Conservation (phyloP, 75 land plant genomes). For the Picea glauca region DNA sequence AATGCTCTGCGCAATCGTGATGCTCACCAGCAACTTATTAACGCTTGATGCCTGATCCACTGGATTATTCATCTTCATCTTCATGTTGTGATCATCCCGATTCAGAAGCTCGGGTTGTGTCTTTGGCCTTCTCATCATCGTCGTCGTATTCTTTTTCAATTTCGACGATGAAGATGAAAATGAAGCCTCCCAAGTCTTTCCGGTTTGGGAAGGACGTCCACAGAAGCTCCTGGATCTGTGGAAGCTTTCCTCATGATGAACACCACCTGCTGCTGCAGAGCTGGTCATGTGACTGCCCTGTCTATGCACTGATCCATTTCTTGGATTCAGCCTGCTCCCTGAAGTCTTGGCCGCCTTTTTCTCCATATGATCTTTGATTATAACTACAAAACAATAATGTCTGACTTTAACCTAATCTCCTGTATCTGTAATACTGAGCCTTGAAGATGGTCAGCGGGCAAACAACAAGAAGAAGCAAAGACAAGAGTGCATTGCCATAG, state of each 20-base stretch:
- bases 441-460: neutral
- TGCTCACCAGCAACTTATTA: neutral
- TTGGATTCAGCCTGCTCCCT: neutral
- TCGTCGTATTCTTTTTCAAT: too few species aligned
- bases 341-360: neutral
- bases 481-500: neutral
- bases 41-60: neutral
- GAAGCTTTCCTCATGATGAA: neutral
- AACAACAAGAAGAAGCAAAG: neutral
- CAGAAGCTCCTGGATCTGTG: too few species aligned
- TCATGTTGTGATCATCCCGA: neutral
- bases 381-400: neutral
- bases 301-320: neutral
- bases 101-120: slow-evolving; percentile 1
- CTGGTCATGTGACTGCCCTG: neutral
- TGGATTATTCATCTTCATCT: neutral
- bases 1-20: neutral
- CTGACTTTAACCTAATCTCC: neutral
- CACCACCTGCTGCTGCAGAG: neutral
- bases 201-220: too few species aligned
- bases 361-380: neutral
- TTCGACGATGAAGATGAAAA: too few species aligned
- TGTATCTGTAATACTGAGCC: neutral
- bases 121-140: neutral
- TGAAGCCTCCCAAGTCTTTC: too few species aligned